A percentile compares a stretch with the other conserved stretches of the same genome.
phyloP scores from a whole-genome alignment of 345 rosid genomes.

The Rhodamnia rubescens region DNA sequence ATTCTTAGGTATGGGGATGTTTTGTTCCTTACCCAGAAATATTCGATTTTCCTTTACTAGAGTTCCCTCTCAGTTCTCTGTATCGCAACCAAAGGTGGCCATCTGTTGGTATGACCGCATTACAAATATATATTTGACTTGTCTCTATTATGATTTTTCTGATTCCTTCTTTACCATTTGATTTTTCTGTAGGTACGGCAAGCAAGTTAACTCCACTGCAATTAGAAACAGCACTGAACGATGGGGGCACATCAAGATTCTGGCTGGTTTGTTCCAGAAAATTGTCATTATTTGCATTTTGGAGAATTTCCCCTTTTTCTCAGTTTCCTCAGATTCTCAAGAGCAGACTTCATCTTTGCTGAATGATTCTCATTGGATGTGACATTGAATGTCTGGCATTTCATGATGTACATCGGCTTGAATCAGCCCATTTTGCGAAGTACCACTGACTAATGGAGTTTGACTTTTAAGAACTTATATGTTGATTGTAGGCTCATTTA shows the following conservation, averaged over 20 bases:
- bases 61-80: background rate
- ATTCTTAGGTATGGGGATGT: conserved; percentile 40
- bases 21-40: background rate
- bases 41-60: background rate
- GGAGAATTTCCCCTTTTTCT: background rate
- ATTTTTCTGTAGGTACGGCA: conserved; percentile 35
- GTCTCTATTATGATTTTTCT: background rate
- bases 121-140: background rate
- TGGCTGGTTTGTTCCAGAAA: conserved; percentile 69
- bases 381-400: background rate
- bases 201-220: conserved; percentile 77
- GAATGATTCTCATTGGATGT: background rate
- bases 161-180: background rate
- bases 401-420: background rate
- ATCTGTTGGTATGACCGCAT: background rate
- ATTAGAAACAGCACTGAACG: conserved; percentile 65
- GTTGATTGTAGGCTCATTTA: background rate
- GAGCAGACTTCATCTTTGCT: background rate
- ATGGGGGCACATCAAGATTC: conserved; percentile 63
- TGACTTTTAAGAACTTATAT: background rate
- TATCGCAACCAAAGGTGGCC: background rate
- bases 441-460: background rate
- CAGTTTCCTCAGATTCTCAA: background rate
- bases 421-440: background rate
- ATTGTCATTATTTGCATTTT: background rate